Evolutionary conservation across 176 grass and related monocot species (phyloP).

Genomic region (Ensete glaucum): DNA sequence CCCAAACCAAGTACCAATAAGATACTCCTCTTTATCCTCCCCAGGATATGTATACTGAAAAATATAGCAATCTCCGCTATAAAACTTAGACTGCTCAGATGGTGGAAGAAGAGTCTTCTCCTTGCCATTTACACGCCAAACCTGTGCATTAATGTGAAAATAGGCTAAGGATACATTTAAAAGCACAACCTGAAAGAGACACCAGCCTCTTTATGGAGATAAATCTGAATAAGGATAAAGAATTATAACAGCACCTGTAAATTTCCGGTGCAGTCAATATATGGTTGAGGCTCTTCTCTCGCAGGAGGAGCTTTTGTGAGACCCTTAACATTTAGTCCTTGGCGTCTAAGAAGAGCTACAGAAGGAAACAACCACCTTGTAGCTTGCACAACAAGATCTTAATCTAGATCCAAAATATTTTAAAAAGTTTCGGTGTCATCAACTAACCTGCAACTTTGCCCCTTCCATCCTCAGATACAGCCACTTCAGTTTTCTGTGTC

Average conservation of each 20-base stretch:
- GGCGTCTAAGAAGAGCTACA: conserved; percentile 83
- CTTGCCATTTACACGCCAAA: conserved; percentile 78
- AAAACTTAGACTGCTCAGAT: conserved; percentile 98
- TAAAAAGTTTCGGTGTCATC: conserved; percentile 10
- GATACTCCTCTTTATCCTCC: conserved; percentile 72
- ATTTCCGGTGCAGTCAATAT: conserved; percentile 93
- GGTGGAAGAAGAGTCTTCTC: conserved; percentile 79
- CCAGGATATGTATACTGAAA: conserved; percentile 96
- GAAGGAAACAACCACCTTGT: conserved; percentile 6
- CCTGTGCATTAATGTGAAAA: conserved; percentile 32
- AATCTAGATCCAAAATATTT: background rate
- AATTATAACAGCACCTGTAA: conserved; percentile 43
- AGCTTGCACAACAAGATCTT: background rate
- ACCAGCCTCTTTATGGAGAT: background rate
- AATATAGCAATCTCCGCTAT: conserved; percentile 92
- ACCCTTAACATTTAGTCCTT: conserved; percentile 88
- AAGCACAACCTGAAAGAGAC: conserved; percentile 10
- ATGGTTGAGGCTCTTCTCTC: conserved; percentile 84
- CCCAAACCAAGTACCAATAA: conserved; percentile 95
- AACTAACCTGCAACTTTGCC: conserved; percentile 93
- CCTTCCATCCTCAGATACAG: conserved; percentile 79
- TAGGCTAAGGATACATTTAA: background rate
- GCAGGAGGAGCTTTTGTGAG: conserved; percentile 74
- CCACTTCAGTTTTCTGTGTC: conserved; percentile 71
- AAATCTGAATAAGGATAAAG: background rate